Conservation (phyloP, 2,329 filamentous ascomycete species). For the Colletotrichum zoysiae region DNA sequence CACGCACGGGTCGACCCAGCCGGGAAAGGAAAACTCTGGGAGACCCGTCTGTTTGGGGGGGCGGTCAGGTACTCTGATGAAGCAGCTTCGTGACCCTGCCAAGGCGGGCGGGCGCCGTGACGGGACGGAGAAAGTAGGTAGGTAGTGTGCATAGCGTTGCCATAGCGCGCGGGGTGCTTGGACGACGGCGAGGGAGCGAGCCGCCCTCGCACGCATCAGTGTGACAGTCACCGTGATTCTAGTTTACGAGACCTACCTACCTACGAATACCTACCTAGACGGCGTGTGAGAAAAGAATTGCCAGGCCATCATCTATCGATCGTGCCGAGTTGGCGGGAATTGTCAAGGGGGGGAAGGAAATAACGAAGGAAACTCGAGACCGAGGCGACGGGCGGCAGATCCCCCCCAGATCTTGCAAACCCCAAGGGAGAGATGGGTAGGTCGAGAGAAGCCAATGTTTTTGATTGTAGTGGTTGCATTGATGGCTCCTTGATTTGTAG, state of each 20-base stretch:
- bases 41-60: background rate
- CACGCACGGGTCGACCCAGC: no score
- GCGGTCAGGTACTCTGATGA: slow-evolving; percentile 8
- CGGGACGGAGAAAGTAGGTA: slow-evolving; percentile 17
- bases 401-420: background rate
- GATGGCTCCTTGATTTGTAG: background rate
- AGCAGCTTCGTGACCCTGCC: slow-evolving; percentile 38
- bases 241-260: background rate
- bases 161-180: slow-evolving; percentile 21
- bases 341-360: background rate
- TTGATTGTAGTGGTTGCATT: background rate
- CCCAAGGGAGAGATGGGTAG: background rate
- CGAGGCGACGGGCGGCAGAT: background rate
- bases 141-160: slow-evolving; percentile 13
- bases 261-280: background rate
- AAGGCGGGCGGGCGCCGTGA: slow-evolving; percentile 35
- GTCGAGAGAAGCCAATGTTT: no score
- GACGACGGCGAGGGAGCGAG: background rate
- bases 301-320: background rate
- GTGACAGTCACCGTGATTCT: slow-evolving; percentile 6
- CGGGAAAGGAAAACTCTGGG: background rate
- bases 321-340: background rate
- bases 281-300: background rate
- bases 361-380: slow-evolving; percentile 1
- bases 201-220: background rate